phyloP scores from a whole-genome alignment of 345 rosid genomes.

The Gossypium sturtianum region DNA sequence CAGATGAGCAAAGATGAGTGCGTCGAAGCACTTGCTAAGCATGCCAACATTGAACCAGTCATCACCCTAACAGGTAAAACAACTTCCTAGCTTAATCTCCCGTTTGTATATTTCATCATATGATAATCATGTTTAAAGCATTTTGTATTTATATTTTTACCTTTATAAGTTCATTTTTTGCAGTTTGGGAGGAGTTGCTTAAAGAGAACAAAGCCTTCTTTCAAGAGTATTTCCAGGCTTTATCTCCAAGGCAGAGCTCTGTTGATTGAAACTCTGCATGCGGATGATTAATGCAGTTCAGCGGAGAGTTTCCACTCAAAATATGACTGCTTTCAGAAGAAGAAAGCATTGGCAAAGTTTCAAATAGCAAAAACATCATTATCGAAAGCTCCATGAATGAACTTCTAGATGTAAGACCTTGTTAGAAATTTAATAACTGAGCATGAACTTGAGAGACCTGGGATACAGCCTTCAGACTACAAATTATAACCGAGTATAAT shows the following conservation, averaged over 20 bases:
- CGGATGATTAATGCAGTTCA: background rate
- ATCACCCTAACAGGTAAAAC: constrained; percentile 37
- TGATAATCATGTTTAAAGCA: background rate
- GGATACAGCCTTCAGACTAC: no score
- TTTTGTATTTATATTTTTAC: background rate
- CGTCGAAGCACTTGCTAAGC: constrained; percentile 31
- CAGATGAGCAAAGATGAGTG: constrained; percentile 45
- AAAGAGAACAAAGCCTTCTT: constrained; percentile 45
- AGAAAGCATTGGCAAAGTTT: background rate
- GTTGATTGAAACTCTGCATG: background rate
- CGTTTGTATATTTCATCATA: background rate
- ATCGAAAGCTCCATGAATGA: background rate
- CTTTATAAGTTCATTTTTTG: background rate
- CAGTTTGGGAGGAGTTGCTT: constrained; percentile 45
- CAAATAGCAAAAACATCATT: background rate
- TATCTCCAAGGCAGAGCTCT: background rate
- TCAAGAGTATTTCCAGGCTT: constrained; percentile 28
- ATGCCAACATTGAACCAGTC: constrained; percentile 34
- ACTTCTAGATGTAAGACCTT: no score
- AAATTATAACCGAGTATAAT: no score
- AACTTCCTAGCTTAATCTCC: background rate
- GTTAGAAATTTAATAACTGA: no score
- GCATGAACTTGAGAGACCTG: no score
- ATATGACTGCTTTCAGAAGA: background rate
- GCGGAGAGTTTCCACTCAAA: background rate